Percentiles rank a stretch among this genome's conserved stretches.
Conservation (phyloP, 23 red algal species). For the Chondrus crispus region DNA sequence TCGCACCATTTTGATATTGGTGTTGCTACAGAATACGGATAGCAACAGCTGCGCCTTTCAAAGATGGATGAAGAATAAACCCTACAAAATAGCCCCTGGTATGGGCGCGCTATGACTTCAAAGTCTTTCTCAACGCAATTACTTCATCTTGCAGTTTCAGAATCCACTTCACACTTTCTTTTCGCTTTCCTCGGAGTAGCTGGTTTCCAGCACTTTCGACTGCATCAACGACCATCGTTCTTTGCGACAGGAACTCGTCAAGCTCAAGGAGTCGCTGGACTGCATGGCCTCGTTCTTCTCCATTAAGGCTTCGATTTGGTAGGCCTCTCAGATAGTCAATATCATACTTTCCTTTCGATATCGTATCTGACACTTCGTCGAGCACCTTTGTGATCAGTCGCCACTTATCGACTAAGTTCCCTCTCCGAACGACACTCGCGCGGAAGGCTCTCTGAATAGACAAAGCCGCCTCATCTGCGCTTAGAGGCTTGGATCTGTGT, state of each 20-base stretch:
- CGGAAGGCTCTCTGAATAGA: neutral
- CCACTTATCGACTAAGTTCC: neutral
- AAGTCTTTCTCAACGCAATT: slow-evolving; percentile 7
- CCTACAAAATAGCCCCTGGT: no score
- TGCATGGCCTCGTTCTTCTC: neutral
- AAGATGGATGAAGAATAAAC: no score
- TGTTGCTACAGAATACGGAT: no score
- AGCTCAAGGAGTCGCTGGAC: slow-evolving; percentile 35
- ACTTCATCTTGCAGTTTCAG: slow-evolving; percentile 52
- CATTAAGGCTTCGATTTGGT: neutral
- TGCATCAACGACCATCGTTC: slow-evolving; percentile 58
- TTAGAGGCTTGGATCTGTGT: neutral
- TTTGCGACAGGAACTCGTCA: slow-evolving; percentile 68
- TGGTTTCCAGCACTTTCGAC: slow-evolving; percentile 56
- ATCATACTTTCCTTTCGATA: slow-evolving; percentile 29
- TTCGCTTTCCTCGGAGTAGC: slow-evolving; percentile 30
- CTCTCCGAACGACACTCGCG: neutral
- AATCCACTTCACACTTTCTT: slow-evolving; percentile 56
- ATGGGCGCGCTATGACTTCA: neutral
- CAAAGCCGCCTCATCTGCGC: neutral
- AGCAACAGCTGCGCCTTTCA: no score
- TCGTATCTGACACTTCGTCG: slow-evolving; percentile 1
- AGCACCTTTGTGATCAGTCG: neutral
- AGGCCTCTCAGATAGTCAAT: neutral
- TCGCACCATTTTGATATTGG: no score